Conservation (phyloP, 768 basidiomycete genomes). For the Cystobasidiopsis lactophilus region DNA sequence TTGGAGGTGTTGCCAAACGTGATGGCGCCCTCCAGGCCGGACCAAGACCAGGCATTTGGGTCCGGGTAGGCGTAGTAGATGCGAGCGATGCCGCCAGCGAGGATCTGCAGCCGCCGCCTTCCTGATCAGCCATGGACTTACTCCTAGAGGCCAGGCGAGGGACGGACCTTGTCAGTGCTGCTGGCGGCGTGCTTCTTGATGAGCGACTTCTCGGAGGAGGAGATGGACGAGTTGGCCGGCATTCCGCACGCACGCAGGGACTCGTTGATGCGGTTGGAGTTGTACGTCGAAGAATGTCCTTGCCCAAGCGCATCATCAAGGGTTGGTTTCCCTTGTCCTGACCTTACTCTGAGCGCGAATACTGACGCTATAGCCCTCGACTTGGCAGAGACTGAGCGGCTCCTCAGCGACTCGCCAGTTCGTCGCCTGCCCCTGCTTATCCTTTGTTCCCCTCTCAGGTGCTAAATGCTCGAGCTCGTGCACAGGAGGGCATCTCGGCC, state of each 20-base stretch:
- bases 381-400: no score
- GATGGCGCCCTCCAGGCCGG: slow-evolving; percentile 68
- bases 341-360: neutral
- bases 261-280: neutral
- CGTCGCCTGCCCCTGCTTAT: no score
- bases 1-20: slow-evolving; percentile 43
- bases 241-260: slow-evolving; percentile 26
- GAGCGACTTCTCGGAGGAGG: slow-evolving; percentile 50
- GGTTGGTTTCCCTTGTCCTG: neutral
- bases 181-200: slow-evolving; percentile 35
- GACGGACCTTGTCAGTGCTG: slow-evolving; percentile 34
- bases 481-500: slow-evolving; percentile 94
- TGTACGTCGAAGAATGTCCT: neutral
- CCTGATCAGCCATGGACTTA: neutral
- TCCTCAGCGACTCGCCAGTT: no score
- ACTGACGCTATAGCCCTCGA: no score
- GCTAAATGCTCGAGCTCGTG: slow-evolving; percentile 35
- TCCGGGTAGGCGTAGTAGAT: slow-evolving; percentile 75
- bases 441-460: neutral
- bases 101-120: slow-evolving; percentile 28
- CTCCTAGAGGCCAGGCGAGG: neutral
- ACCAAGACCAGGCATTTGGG: slow-evolving; percentile 57
- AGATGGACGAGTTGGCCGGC: slow-evolving; percentile 51
- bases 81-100: slow-evolving; percentile 56
- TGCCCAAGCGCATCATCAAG: slow-evolving; percentile 1